These are phyloP conservation scores for Cyclotella atomus DNA, from an alignment of 108 stramenopile genomes.

Conservation along the genomic window DNA sequence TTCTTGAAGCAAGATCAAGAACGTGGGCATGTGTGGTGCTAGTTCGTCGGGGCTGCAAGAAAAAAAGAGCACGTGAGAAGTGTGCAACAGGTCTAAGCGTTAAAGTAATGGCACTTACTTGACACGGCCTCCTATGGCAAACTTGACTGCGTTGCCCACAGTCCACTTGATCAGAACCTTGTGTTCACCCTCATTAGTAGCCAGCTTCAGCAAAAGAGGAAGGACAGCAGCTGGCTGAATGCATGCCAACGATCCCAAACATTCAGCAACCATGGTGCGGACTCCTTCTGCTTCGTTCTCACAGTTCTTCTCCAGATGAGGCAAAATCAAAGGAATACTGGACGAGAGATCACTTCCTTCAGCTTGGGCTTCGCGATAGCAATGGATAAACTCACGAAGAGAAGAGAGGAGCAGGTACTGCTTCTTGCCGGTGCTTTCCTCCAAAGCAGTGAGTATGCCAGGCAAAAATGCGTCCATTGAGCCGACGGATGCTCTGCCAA, in stretches of 20 bases:
- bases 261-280: conserved; percentile 97
- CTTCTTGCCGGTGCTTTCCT: conserved; percentile 78
- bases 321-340: conserved; percentile 73
- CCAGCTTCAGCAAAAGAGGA: conserved; percentile 62
- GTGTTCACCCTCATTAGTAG: conserved; percentile 28
- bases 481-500: conserved; percentile 91
- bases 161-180: conserved; percentile 82
- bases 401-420: conserved; percentile 94
- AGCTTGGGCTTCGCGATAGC: conserved; percentile 56
- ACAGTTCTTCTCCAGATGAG: conserved; percentile 81
- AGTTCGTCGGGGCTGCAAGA: conserved; percentile 52
- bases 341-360: conserved; percentile 58
- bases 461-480: conserved; percentile 83
- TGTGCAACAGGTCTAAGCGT: too few relatives aligned
- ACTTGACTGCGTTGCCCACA: conserved; percentile 85
- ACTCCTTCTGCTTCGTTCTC: conserved; percentile 90
- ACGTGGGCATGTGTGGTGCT: conserved; percentile 71
- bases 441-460: conserved; percentile 80
- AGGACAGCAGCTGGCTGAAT: conserved; percentile 73
- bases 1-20: conserved; percentile 80
- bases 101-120: conserved; percentile 15
- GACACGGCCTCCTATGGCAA: conserved; percentile 83
- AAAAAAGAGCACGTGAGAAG: too few relatives aligned
- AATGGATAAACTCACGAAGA: conserved; percentile 93
- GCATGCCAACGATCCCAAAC: conserved; percentile 89